These are phyloP conservation scores for Monilinia laxa DNA, from an alignment of 2,329 filamentous ascomycete species.

Conservation along the genomic window DNA sequence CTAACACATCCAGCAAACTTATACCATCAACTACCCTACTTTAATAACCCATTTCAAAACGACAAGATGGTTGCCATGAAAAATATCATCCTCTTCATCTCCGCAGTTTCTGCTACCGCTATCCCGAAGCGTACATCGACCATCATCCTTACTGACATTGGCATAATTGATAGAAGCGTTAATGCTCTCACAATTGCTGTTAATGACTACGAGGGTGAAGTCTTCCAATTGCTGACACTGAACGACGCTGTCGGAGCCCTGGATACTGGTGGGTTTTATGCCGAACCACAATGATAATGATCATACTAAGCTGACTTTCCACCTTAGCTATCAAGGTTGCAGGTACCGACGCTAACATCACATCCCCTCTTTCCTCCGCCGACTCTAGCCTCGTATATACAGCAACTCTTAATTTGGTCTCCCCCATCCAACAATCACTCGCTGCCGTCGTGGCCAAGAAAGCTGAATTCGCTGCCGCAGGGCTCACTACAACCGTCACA, in stretches of 20 bases:
- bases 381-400: constrained; percentile 25
- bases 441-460: constrained; percentile 27
- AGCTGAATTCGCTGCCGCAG: constrained; percentile 21
- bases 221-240: constrained; percentile 23
- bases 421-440: constrained; percentile 23
- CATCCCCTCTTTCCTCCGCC: constrained; percentile 22
- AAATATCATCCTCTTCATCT: constrained; percentile 26
- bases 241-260: constrained; percentile 21
- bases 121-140: constrained; percentile 24
- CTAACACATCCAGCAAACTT: neutral
- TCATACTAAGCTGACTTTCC: neutral
- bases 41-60: neutral
- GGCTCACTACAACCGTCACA: constrained; percentile 21
- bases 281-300: neutral
- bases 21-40: neutral
- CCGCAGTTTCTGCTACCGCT: constrained; percentile 25
- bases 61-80: constrained; percentile 30
- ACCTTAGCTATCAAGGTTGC: constrained; percentile 16
- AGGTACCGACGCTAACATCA: constrained; percentile 22
- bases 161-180: constrained; percentile 47
- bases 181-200: constrained; percentile 50
- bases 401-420: constrained; percentile 17
- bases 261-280: constrained; percentile 15
- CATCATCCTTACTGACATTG: constrained; percentile 27
- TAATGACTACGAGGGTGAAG: constrained; percentile 39